Percentiles rank a stretch among this genome's conserved stretches.
Evolutionary conservation across 2,329 filamentous ascomycete genomes (phyloP).

Genomic region (Teratosphaeria destructans): DNA sequence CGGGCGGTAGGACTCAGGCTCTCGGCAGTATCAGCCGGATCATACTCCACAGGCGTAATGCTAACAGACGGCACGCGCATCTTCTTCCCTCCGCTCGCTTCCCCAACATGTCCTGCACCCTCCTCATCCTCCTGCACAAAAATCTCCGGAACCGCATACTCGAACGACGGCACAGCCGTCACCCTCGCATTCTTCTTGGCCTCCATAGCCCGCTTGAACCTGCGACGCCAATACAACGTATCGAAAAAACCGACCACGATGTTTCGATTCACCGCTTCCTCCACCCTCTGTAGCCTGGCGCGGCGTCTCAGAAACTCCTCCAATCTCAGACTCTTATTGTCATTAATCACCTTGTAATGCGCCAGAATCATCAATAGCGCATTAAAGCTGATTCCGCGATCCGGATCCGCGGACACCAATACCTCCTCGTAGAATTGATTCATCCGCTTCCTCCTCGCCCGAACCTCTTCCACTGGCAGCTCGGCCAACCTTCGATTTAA

Average conservation of each 20-base stretch:
- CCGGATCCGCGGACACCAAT: slow-evolving; percentile 81
- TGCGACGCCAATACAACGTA: slow-evolving; percentile 77
- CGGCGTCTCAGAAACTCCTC: slow-evolving; percentile 91
- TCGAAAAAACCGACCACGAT: slow-evolving; percentile 93
- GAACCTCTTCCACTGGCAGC: slow-evolving; percentile 67
- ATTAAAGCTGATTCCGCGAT: slow-evolving; percentile 83
- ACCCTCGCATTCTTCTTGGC: slow-evolving; percentile 65
- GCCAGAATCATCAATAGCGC: slow-evolving; percentile 89
- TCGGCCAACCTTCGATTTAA: slow-evolving; percentile 62
- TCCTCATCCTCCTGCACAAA: slow-evolving; percentile 54
- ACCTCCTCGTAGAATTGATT: slow-evolving; percentile 98
- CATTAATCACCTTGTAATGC: slow-evolving; percentile 97
- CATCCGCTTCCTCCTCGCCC: slow-evolving; percentile 64
- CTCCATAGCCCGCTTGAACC: slow-evolving; percentile 67
- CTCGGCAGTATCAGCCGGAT: slow-evolving; percentile 25
- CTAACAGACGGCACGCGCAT: slow-evolving; percentile 19
- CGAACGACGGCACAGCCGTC: slow-evolving; percentile 53
- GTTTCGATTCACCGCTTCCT: slow-evolving; percentile 84
- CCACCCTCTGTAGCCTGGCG: slow-evolving; percentile 81
- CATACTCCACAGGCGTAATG: slow-evolving; percentile 21
- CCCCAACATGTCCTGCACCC: slow-evolving; percentile 16
- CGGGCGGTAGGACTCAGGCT: slow-evolving; percentile 6
- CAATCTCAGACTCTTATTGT: slow-evolving; percentile 88
- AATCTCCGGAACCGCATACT: slow-evolving; percentile 80
- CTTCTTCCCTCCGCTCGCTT: slow-evolving; percentile 9